These are phyloP conservation scores for Mediolabrus comicus DNA, from an alignment of 108 stramenopile genomes.

Conservation along the genomic window DNA sequence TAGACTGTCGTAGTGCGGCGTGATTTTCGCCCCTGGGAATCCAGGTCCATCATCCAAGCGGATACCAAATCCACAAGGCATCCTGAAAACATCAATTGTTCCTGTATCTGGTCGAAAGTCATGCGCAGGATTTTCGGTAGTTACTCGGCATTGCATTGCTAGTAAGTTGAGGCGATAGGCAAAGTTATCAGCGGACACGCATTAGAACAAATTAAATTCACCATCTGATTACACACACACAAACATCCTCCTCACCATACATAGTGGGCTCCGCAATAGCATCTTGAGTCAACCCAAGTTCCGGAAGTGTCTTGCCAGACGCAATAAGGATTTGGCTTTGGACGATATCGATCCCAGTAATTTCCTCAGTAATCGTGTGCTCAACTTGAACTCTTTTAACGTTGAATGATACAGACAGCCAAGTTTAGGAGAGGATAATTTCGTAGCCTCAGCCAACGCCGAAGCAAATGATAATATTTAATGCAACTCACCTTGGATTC, in stretches of 20 bases:
- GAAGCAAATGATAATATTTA: background rate
- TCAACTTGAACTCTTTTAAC: conserved; percentile 22
- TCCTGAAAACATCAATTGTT: conserved; percentile 86
- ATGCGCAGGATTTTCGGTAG: conserved; percentile 90
- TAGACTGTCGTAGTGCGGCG: conserved; percentile 60
- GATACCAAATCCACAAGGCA: conserved; percentile 94
- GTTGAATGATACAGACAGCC: background rate
- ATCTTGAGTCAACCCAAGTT: conserved; percentile 74
- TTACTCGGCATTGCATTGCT: conserved; percentile 94
- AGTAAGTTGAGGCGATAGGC: no score
- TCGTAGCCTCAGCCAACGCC: no score
- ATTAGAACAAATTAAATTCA: no score
- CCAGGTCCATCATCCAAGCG: conserved; percentile 89
- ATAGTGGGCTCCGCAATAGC: conserved; percentile 62
- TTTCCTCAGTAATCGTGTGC: conserved; percentile 90
- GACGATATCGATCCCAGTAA: conserved; percentile 90
- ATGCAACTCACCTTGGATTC: conserved; percentile 77
- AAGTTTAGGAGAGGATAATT: no score
- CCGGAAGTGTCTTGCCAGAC: conserved; percentile 80
- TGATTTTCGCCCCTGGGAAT: conserved; percentile 42
- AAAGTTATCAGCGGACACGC: no score
- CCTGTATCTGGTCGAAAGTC: conserved; percentile 95
- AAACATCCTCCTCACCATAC: no score
- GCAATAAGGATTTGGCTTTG: conserved; percentile 93
- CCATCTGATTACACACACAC: no score